Evolutionary conservation across 2,329 filamentous ascomycete species (phyloP), one percentile per base, ranked within the genome.

Genomic region (Shiraia bambusicola): DNA sequence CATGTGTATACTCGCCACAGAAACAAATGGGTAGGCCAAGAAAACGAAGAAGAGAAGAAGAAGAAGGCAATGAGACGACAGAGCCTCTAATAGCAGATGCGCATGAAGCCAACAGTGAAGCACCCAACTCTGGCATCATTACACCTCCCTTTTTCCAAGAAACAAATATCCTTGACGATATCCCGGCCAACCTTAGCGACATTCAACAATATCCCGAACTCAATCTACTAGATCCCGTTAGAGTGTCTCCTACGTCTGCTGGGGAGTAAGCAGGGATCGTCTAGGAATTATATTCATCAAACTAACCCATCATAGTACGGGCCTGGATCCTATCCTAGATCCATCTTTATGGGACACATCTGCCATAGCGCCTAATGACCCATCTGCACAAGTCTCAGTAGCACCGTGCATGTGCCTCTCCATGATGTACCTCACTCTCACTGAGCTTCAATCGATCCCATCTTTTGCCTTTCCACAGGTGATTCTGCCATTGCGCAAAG

Each of bases 11-110:
- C 53, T 76, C 72, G 16, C 58, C 61, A 2, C 72, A 73, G 37
- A 76, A 75, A 55, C 69, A 63, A 26, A 78, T 77, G 75, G 75
- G 75, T 8, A 56, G 75, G 30, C 75, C 75, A n/a, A 69, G 70
- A 45, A 78, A 77, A 55, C 65, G 74, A 37, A 58, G 60, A 43
- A 58, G 68, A 34, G 61, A 65, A n/a, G n/a, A n/a, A 62, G 54
- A 16, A 49, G 40, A 35, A 40, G n/a, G 36, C 11, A 47, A 44
- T n/a, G 45, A 49, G 12, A 13, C 25, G 2, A 17, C 36, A 1
- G 27, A 14, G 9, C 9, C 29, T 17, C 27, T 34, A n/a, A n/a
- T n/a, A 2, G 24, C 38, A 17, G 47, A 48, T 25, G 29, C 24
- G 13, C n/a, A 29, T 16, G 11, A 10, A 22, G 19, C 19, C 6